Evolutionary conservation across 306 rosid genomes (phyloP).

Genomic region (Cucumis hystrix): DNA sequence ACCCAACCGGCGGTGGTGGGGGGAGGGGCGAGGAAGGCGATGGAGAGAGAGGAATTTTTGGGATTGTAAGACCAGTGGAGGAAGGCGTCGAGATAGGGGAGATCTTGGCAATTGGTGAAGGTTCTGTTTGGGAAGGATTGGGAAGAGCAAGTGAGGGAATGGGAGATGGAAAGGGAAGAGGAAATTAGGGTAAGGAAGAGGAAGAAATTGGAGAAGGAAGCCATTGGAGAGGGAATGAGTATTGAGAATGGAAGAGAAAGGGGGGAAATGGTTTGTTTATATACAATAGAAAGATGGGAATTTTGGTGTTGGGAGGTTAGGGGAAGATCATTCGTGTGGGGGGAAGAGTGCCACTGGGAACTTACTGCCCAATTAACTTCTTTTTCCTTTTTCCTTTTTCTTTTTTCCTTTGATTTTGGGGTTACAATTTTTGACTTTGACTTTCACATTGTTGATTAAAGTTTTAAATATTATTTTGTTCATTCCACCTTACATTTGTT

Average conservation of each 20-base stretch:
- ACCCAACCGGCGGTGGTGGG: conserved; percentile 33
- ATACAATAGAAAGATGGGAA: background rate
- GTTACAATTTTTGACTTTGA: background rate
- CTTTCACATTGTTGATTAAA: too few relatives aligned
- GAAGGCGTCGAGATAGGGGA: conserved; percentile 25
- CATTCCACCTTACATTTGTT: too few relatives aligned
- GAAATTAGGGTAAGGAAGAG: background rate
- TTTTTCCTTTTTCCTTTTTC: too few relatives aligned
- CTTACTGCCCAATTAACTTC: background rate
- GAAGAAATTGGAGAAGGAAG: background rate
- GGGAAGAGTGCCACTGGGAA: background rate
- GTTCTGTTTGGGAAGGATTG: conserved; percentile 20
- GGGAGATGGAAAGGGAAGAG: conserved; percentile 11
- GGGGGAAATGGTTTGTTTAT: background rate
- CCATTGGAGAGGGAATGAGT: background rate
- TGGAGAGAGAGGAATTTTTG: conserved; percentile 42
- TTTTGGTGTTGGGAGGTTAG: background rate
- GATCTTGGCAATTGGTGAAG: conserved; percentile 43
- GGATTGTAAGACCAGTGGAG: conserved; percentile 48
- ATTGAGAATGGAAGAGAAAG: background rate
- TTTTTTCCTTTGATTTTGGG: too few relatives aligned
- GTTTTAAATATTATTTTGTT: too few relatives aligned
- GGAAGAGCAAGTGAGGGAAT: conserved; percentile 29
- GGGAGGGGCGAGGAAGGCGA: conserved; percentile 45
- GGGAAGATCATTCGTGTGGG: background rate